Conservation (phyloP, 2,329 filamentous ascomycete species). For the Claviceps lovelessii region DNA sequence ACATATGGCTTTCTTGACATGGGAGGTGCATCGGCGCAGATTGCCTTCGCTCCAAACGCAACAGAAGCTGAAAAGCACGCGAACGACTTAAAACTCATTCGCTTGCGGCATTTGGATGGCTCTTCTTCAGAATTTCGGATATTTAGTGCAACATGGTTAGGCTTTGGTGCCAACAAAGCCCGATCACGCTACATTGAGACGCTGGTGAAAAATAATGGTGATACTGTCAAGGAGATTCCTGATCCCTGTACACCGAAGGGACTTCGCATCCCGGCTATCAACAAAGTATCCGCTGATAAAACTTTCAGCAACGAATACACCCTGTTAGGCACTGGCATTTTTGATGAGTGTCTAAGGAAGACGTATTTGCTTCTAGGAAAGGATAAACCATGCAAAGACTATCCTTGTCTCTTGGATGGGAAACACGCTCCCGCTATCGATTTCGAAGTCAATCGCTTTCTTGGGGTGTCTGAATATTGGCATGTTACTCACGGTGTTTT, state of each 20-base stretch:
- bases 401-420: slow-evolving; percentile 80
- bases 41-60: slow-evolving; percentile 87
- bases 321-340: slow-evolving; percentile 72
- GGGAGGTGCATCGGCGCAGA: slow-evolving; percentile 94
- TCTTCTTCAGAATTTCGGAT: slow-evolving; percentile 67
- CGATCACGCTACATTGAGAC: slow-evolving; percentile 69
- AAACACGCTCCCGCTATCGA: slow-evolving; percentile 91
- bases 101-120: slow-evolving; percentile 73
- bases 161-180: slow-evolving; percentile 93
- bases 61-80: slow-evolving; percentile 85
- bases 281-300: slow-evolving; percentile 26
- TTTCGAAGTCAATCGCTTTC: slow-evolving; percentile 93
- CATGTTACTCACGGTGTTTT: slow-evolving; percentile 96
- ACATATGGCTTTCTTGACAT: slow-evolving; percentile 98
- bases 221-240: slow-evolving; percentile 52
- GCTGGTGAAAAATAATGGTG: slow-evolving; percentile 51
- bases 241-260: slow-evolving; percentile 84
- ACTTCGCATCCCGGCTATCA: slow-evolving; percentile 58
- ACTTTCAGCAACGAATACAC: slow-evolving; percentile 26
- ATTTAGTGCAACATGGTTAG: slow-evolving; percentile 93
- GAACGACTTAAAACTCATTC: slow-evolving; percentile 73
- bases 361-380: slow-evolving; percentile 84
- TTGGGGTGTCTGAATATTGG: slow-evolving; percentile 97
- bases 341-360: slow-evolving; percentile 66
- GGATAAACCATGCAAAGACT: slow-evolving; percentile 66